phyloP scores from a whole-genome alignment of 495 filamentous ascomycete genomes.

The Tetracladium setigerum region DNA sequence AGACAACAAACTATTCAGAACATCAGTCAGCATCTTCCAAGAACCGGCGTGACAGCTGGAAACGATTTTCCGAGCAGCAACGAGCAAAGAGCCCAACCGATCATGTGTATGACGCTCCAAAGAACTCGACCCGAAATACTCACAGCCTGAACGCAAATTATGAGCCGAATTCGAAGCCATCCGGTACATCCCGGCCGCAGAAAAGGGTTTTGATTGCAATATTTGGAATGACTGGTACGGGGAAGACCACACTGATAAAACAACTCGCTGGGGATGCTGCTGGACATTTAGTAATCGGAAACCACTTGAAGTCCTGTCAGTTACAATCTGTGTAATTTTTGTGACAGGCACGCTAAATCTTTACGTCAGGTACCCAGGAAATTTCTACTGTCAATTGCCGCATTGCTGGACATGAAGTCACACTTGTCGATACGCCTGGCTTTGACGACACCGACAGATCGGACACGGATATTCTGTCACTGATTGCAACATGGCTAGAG shows the following conservation, averaged over 20 bases:
- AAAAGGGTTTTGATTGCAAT: constrained; percentile 14
- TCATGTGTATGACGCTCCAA: no score
- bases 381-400: constrained; percentile 5
- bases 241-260: constrained; percentile 17
- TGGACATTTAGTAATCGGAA: constrained; percentile 11
- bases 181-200: neutral
- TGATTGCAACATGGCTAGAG: constrained; percentile 28
- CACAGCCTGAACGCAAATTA: no score
- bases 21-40: no score
- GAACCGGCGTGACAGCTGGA: no score
- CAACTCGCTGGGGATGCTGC: constrained; percentile 11
- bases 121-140: no score
- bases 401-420: constrained; percentile 19
- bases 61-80: no score
- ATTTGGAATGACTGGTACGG: constrained; percentile 16
- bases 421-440: constrained; percentile 42
- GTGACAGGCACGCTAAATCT: neutral
- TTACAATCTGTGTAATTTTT: no score
- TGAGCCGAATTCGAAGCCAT: no score
- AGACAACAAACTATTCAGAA: no score
- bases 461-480: constrained; percentile 32
- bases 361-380: constrained; percentile 15
- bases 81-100: no score
- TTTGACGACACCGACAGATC: constrained; percentile 40
- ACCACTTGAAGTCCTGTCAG: constrained; percentile 14